Evolutionary conservation across 371 early-diverging fungal species (phyloP), one percentile per base, ranked within the genome.

Genomic region (Mucor indicus): DNA sequence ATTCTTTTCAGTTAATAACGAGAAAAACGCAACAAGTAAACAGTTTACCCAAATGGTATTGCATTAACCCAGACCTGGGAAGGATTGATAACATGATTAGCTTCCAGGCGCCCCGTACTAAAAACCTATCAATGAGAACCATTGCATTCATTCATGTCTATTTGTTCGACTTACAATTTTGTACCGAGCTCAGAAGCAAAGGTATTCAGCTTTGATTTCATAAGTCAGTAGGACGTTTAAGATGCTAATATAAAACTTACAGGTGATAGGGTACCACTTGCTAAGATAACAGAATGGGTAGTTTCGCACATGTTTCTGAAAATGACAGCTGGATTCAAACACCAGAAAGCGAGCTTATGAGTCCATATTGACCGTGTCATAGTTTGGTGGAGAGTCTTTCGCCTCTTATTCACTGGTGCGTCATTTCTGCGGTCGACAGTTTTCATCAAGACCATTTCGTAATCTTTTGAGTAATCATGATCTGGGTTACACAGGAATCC

Each of bases 241-340:
- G n/a, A n/a, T n/a, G n/a, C n/a, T n/a, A n/a, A n/a, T n/a, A n/a
- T n/a, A n/a, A n/a, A 30, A 49, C 70, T 53, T 56, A 71, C 79
- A 0, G 94, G 94, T 3, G 91, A 82, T 16, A 93, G 75, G 1
- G 93, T 93, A 11, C 93, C 93, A 58, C 90, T 90, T 1, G 91
- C 83, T n/a, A 93, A 64, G 13, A 90, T 72, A 19, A 93, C 72
- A 0, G 91, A 85, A 8, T 74, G 69, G 1, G 80, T 58, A 4
- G 46, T 20, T 10, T 60, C 43, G 1, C 73, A 49, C 17, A 89
- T 60, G n/a, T 77, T 67, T 5, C 52, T 56, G 51, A 89, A 86
- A 8, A 81, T 64, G 9, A 86, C 58, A 6, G 80, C 86, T 1
- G 89, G 83, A 45, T 83, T 86, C 16, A 85, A 52, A 40, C 85